These are phyloP conservation scores for Penicillium mononematosum DNA, from an alignment of 495 filamentous ascomycete genomes.

Conservation along the genomic window DNA sequence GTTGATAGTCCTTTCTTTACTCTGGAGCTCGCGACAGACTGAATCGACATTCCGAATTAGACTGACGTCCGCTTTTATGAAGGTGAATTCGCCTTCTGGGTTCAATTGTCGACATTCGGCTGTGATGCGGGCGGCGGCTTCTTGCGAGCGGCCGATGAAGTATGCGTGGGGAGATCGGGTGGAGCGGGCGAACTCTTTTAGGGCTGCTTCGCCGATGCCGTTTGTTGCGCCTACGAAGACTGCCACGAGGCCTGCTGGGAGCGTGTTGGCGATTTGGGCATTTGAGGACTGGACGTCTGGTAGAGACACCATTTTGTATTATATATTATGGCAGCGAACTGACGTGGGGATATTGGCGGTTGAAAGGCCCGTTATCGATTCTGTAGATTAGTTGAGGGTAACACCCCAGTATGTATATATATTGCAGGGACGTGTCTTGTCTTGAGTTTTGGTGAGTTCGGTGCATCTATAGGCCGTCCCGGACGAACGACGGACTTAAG, in stretches of 20 bases:
- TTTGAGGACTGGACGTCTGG: conserved; percentile 40
- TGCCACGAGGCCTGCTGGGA: conserved; percentile 47
- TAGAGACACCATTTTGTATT: conserved; percentile 35
- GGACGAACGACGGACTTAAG: conserved; percentile 1
- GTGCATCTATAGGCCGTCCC: neutral
- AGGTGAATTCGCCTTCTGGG: conserved; percentile 43
- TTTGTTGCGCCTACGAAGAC: conserved; percentile 63
- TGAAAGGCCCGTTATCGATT: neutral
- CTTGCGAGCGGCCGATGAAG: conserved; percentile 49
- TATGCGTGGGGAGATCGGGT: conserved; percentile 42
- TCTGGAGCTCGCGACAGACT: conserved; percentile 55
- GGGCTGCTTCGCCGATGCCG: conserved; percentile 57
- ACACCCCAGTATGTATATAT: neutral
- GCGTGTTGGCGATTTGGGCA: conserved; percentile 30
- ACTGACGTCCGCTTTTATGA: conserved; percentile 58
- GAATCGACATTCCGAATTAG: conserved; percentile 60
- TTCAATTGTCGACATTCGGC: conserved; percentile 38
- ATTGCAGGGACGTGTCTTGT: neutral
- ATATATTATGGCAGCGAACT: neutral
- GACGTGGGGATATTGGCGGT: neutral
- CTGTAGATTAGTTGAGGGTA: neutral
- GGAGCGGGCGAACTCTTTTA: conserved; percentile 52
- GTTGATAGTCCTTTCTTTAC: conserved; percentile 57
- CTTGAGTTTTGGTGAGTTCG: neutral
- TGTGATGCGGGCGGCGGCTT: conserved; percentile 44